Conservation (phyloP, 192 early-diverging fungal genomes). For the Lobosporangium transversale region DNA sequence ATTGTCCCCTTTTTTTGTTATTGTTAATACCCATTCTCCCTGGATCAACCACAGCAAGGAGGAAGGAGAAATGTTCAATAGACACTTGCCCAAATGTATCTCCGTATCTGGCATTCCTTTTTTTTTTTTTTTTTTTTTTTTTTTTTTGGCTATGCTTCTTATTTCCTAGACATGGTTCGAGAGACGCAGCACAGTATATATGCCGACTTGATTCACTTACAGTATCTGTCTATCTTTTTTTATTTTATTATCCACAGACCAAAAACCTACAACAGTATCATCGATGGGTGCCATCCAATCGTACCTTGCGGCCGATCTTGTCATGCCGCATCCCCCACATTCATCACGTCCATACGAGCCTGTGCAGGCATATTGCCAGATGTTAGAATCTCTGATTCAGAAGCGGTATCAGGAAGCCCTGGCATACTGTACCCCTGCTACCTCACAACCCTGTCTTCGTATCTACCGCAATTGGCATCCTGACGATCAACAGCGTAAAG, state of each 20-base stretch:
- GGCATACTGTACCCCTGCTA: slow-evolving; percentile 40
- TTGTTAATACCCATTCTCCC: too few species aligned
- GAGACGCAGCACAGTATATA: too few species aligned
- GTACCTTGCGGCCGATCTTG: slow-evolving; percentile 39
- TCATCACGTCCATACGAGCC: slow-evolving; percentile 31
- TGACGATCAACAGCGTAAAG: slow-evolving; percentile 45
- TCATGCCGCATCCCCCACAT: slow-evolving; percentile 17
- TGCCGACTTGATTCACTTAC: too few species aligned
- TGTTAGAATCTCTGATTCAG: slow-evolving; percentile 34
- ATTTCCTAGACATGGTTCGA: too few species aligned
- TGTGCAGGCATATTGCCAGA: slow-evolving; percentile 45
- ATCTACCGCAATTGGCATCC: slow-evolving; percentile 55
- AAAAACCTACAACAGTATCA: slow-evolving; percentile 3
- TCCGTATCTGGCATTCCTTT: too few species aligned
- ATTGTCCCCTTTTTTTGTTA: too few species aligned
- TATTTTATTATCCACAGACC: not conserved
- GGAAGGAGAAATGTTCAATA: too few species aligned
- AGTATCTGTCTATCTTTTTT: too few species aligned
- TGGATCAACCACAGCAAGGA: too few species aligned
- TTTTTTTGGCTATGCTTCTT: too few species aligned
- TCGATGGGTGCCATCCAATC: slow-evolving; percentile 53
- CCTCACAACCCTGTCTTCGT: slow-evolving; percentile 45
- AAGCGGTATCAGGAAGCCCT: slow-evolving; percentile 46
- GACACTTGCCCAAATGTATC: too few species aligned
- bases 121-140: too few species aligned